Evolutionary conservation across 2,329 filamentous ascomycete species (phyloP), one percentile per base, ranked within the genome.

Genomic region (Acephala macrosclerotiorum): DNA sequence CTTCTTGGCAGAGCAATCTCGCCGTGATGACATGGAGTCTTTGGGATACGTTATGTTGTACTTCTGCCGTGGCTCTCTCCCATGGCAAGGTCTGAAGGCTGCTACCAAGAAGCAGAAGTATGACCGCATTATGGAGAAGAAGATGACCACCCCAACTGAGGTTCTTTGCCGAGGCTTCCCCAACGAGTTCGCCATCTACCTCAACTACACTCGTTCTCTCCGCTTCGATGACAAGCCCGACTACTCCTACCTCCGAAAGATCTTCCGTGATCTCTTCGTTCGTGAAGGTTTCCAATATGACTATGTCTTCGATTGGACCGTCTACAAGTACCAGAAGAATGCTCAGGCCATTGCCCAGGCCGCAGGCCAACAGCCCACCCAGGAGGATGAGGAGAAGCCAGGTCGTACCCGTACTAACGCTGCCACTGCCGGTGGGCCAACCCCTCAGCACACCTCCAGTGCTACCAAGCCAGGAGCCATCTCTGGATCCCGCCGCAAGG

Each of bases 31-130:
- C 77, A 98, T 99, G 95, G 96, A 99, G 82, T 97, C 95, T 66
- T 88, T 99, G 59, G 96, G 96, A 75, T 98, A 99, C 75, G 96
- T 99, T 77, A 98, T 99, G 94, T 91, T 99, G 70, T 99, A 99
- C 87, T 99, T 99, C 85, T 98, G 95, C 87, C 95, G 96, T 81
- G 96, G 96, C 70, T 97, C 94, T 71, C 93, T 99, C 65, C 96
- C 96, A 68, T 99, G 96, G 96, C 96, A 99, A 85, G 96, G 96
- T 64, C 87, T 97, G 63, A 97, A 97, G 89, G 95, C 95, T 84
- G 95, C 95, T 74, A 97, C 94, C 73, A 97, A 97, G 90, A 97
- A 97, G 90, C 95, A 98, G 85, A 99, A 99, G 86, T 98, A 99
- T 79, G 96, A 99, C 83, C 90, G 95, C 72, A 99, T 99, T 84